Percentiles rank a stretch among this genome's conserved stretches.
These are phyloP conservation scores for Ophiostoma sp. DNA, from an alignment of 2,329 filamentous ascomycete species.

Conservation along the genomic window DNA sequence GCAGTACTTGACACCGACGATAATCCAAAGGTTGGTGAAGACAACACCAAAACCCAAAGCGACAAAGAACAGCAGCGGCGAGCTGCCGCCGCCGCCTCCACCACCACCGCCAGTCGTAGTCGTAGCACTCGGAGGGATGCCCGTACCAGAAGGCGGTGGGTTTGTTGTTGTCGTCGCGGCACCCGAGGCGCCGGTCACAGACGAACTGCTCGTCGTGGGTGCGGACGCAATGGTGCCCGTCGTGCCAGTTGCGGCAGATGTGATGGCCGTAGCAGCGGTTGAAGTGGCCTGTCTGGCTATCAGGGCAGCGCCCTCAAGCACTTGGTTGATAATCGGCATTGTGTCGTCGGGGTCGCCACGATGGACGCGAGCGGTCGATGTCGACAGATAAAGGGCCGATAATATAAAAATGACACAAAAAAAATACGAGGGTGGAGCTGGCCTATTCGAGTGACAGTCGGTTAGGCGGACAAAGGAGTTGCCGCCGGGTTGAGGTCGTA, in stretches of 20 bases:
- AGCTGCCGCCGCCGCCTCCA: slow-evolving; percentile 36
- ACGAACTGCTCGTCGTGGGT: neutral
- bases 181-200: neutral
- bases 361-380: neutral
- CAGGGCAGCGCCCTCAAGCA: slow-evolving; percentile 34
- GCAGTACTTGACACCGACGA: slow-evolving; percentile 98
- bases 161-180: neutral
- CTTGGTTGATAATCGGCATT: slow-evolving; percentile 35
- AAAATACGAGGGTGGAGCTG: neutral
- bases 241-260: slow-evolving; percentile 9
- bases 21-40: slow-evolving; percentile 99
- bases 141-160: slow-evolving; percentile 12
- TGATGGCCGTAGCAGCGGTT: slow-evolving; percentile 12
- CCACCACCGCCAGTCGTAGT: slow-evolving; percentile 23
- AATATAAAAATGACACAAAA: neutral
- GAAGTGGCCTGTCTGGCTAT: slow-evolving; percentile 34
- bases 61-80: slow-evolving; percentile 43
- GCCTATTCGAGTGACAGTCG: neutral
- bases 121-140: neutral
- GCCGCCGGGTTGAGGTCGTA: neutral
- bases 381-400: neutral
- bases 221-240: neutral
- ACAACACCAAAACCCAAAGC: slow-evolving; percentile 93
- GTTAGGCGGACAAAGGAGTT: neutral
- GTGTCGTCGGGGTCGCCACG: slow-evolving; percentile 15